These are phyloP conservation scores for Penicillium fimorum DNA, from an alignment of 495 filamentous ascomycete genomes.

Conservation along the genomic window DNA sequence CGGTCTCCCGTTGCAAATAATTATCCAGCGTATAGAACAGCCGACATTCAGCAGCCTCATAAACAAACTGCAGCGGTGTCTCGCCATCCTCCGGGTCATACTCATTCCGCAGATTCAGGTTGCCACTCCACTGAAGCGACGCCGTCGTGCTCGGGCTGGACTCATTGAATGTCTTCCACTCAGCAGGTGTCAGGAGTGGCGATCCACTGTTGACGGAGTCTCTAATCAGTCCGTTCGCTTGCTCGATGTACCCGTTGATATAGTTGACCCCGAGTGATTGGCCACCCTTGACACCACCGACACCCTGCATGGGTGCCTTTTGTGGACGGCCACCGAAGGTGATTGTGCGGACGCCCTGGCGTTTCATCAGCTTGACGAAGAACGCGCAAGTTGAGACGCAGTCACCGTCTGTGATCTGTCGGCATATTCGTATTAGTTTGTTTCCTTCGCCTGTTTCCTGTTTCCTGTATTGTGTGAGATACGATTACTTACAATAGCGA, in stretches of 20 bases:
- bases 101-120: conserved; percentile 28
- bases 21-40: conserved; percentile 37
- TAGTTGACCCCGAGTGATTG: conserved; percentile 27
- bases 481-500: conserved; percentile 39
- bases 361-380: conserved; percentile 55
- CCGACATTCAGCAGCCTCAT: conserved; percentile 41
- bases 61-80: conserved; percentile 38
- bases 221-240: conserved; percentile 19
- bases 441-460: not conserved
- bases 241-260: conserved; percentile 37
- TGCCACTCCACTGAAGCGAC: conserved; percentile 27
- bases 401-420: conserved; percentile 53
- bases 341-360: conserved; percentile 58
- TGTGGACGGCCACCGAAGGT: conserved; percentile 60
- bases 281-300: conserved; percentile 59
- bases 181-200: conserved; percentile 31
- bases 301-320: conserved; percentile 58
- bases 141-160: conserved; percentile 20
- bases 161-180: conserved; percentile 34
- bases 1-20: conserved; percentile 24
- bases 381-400: conserved; percentile 65
- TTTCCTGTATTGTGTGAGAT: not conserved
- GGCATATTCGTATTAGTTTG: conserved; percentile 6
- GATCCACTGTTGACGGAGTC: conserved; percentile 21
- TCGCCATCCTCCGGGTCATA: conserved; percentile 30